phyloP scores from a whole-genome alignment of 2,329 filamentous ascomycete genomes.

The Dendrostoma leiphaemia region DNA sequence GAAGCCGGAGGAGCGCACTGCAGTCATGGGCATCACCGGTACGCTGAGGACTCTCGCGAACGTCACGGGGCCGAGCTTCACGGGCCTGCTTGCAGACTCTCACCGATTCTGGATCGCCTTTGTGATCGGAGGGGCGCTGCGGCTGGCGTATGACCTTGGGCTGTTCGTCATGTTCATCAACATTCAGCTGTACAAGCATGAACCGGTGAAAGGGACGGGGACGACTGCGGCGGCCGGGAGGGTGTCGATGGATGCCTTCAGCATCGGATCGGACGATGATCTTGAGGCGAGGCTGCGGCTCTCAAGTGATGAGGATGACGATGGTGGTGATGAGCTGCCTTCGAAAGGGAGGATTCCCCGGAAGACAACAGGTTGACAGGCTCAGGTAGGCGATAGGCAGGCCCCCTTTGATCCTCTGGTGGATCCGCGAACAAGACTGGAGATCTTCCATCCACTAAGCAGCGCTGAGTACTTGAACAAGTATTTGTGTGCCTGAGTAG shows the following conservation, averaged over 20 bases:
- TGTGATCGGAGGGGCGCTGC: constrained; percentile 51
- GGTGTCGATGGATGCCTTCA: constrained; percentile 13
- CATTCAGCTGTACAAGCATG: constrained; percentile 49
- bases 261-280: constrained; percentile 2
- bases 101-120: constrained; percentile 62
- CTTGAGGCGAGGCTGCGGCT: constrained; percentile 12
- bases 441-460: too few relatives aligned
- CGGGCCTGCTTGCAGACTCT: constrained; percentile 51
- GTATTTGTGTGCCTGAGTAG: too few relatives aligned
- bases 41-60: constrained; percentile 60
- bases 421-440: too few relatives aligned
- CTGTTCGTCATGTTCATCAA: constrained; percentile 59
- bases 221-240: not conserved
- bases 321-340: not conserved
- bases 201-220: constrained; percentile 24
- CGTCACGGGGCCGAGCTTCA: constrained; percentile 52
- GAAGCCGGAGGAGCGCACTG: constrained; percentile 62
- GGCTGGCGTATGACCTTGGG: constrained; percentile 52
- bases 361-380: too few relatives aligned
- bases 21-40: constrained; percentile 67
- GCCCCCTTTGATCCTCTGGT: too few relatives aligned
- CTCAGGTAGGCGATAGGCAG: too few relatives aligned
- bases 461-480: too few relatives aligned
- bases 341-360: not conserved
- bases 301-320: constrained; percentile 11